Evolutionary conservation across 2,329 filamentous ascomycete species (phyloP).

Genomic region (Didymella exigua): DNA sequence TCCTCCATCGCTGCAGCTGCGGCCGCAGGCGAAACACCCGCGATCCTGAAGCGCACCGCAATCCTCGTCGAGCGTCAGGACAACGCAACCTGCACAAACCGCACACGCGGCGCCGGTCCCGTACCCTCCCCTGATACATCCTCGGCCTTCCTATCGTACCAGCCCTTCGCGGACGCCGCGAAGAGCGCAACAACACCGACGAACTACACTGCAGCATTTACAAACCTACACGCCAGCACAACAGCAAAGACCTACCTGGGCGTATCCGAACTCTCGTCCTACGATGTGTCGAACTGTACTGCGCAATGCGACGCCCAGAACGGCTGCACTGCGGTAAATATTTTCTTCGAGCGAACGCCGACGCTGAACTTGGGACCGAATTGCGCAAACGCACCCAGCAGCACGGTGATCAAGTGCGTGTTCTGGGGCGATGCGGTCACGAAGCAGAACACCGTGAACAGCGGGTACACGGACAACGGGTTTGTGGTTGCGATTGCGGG

Average conservation of each 20-base stretch:
- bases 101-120: conserved; percentile 17
- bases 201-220: conserved; percentile 33
- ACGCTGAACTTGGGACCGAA: conserved; percentile 10
- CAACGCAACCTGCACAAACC: conserved; percentile 15
- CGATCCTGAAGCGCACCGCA: not conserved
- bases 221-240: conserved; percentile 33
- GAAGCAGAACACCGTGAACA: conserved; percentile 18
- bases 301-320: conserved; percentile 20
- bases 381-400: conserved; percentile 26
- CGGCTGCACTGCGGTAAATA: conserved; percentile 30
- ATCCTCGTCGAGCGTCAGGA: not conserved
- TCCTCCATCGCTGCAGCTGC: conserved; percentile 13
- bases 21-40: conserved; percentile 7
- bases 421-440: conserved; percentile 25
- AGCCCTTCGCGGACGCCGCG: conserved; percentile 19
- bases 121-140: conserved; percentile 16
- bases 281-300: conserved; percentile 36
- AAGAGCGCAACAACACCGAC: conserved; percentile 28
- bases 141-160: conserved; percentile 24
- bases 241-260: conserved; percentile 28
- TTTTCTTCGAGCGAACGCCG: conserved; percentile 34
- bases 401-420: conserved; percentile 31
- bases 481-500: conserved; percentile 26
- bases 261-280: conserved; percentile 27
- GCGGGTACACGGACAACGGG: conserved; percentile 13